phyloP scores from a whole-genome alignment of 2,329 filamentous ascomycete genomes.

The Claviceps africana region DNA sequence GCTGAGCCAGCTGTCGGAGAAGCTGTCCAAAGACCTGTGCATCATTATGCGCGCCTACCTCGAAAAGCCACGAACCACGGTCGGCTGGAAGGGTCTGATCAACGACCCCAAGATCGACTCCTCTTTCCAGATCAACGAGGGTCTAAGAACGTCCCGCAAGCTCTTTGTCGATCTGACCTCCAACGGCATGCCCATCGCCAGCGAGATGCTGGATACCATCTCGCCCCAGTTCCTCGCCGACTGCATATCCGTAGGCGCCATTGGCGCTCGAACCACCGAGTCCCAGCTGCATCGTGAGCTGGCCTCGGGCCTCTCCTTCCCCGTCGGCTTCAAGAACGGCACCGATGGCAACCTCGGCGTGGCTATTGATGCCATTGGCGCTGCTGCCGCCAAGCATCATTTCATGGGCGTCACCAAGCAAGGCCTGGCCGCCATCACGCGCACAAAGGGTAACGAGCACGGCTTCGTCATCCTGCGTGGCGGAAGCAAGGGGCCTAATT shows the following conservation, averaged over 20 bases:
- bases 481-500: constrained; percentile 87
- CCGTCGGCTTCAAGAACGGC: constrained; percentile 98
- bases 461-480: constrained; percentile 94
- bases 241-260: constrained; percentile 86
- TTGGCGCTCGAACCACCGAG: constrained; percentile 92
- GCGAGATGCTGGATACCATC: constrained; percentile 98
- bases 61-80: constrained; percentile 94
- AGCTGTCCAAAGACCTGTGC: constrained; percentile 68
- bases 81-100: constrained; percentile 98
- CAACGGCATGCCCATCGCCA: constrained; percentile 84
- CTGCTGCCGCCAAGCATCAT: constrained; percentile 74
- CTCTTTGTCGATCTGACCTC: constrained; percentile 83
- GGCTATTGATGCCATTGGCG: constrained; percentile 90
- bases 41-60: constrained; percentile 98
- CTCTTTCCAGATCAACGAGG: constrained; percentile 98
- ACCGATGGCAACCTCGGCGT: constrained; percentile 86
- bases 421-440: constrained; percentile 84
- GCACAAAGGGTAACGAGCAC: constrained; percentile 87
- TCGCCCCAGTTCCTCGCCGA: constrained; percentile 96
- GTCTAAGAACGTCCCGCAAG: constrained; percentile 78
- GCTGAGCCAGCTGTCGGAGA: constrained; percentile 63
- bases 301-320: constrained; percentile 88
- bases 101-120: constrained; percentile 98
- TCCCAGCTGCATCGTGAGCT: constrained; percentile 93
- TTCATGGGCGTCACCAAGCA: constrained; percentile 99